Evolutionary conservation across 2,329 filamentous ascomycete genomes (phyloP).

Genomic region (Canariomyces notabilis): DNA sequence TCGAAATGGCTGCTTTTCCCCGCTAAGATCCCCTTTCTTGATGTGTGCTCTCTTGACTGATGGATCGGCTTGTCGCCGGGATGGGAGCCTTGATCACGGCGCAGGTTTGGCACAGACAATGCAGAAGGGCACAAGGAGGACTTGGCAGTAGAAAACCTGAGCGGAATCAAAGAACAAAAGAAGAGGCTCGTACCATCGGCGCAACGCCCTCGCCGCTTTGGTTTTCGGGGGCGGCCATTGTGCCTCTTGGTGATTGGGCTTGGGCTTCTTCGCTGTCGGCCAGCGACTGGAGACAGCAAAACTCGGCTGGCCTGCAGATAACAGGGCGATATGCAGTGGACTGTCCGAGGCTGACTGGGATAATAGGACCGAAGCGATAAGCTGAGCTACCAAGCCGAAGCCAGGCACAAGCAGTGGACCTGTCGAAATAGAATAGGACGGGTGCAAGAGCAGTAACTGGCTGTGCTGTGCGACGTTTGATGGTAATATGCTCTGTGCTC

Average conservation of each 20-base stretch:
- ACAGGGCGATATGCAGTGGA: conserved; percentile 8
- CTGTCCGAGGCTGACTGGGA: conserved; percentile 4
- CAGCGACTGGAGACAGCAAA: conserved; percentile 6
- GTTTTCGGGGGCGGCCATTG: conserved; percentile 23
- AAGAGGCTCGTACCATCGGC: conserved; percentile 19
- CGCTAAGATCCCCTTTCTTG: neutral
- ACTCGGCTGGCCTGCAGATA: conserved; percentile 6
- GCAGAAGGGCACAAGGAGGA: neutral
- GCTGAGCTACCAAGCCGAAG: conserved; percentile 3
- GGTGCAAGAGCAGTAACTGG: conserved; percentile 4
- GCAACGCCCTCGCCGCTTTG: conserved; percentile 23
- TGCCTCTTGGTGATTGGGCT: conserved; percentile 1
- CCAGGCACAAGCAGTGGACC: neutral
- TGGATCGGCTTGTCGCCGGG: neutral
- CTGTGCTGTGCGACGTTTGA: neutral
- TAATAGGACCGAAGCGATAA: conserved; percentile 22
- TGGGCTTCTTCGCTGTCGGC: conserved; percentile 3
- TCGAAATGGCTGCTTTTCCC: neutral
- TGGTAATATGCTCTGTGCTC: no score
- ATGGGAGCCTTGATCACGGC: neutral
- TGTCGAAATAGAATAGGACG: neutral
- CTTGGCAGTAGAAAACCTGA: neutral
- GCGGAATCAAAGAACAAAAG: conserved; percentile 2
- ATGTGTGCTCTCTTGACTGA: neutral
- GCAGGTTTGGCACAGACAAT: no score